Base-by-base conservation (phyloP, 345 rosid species). In the Carallia pectinifolia region DNA sequence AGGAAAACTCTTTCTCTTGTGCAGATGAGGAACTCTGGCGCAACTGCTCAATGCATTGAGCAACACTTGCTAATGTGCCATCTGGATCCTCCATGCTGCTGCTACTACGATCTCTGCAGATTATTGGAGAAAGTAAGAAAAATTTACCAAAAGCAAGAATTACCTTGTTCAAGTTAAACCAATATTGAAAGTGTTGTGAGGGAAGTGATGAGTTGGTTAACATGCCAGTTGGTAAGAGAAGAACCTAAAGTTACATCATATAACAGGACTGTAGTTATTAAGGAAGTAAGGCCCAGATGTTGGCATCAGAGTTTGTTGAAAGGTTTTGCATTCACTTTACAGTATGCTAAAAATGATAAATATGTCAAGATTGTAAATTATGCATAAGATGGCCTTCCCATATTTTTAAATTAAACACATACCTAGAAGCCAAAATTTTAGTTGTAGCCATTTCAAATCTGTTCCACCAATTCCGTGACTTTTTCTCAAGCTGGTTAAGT, bases 1-100 rank as follows among this genome's bases (percentile, higher is more conserved):
- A 76, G 58, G 89, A 87, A 79, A 83, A 77, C 68, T 92, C 99
- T 83, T 85, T 89, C 86, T 96, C 99, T 82, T 89, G 97, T 68
- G 85, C 85, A 74, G 98, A 88, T 39, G 97, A 88, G 38, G 93
- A 84, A 78, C 87, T 84, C 75, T 89, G 97, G 59, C 98, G 91
- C 86, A 96, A 74, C 81, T 90, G 97, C 85, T 96, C 99, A 71
- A 96, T 92, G 84, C 95, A 92, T 75, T 96, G 98, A 63, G 99
- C 99, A 83, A 96, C 98, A 78, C 89, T 96, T 56, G 99, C 99
- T 81, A 96, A 83, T 44, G 96, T 96, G 69, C 99, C 99, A 85
- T 96, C 99, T 68, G 96, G 90, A 88, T 92, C 99, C 86, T 96
- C 99, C 98, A 96, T 88, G 88, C 94, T 92, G 75, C 81, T 44